These are phyloP conservation scores for Lojkania enalia DNA, from an alignment of 2,329 filamentous ascomycete species.

Conservation along the genomic window DNA sequence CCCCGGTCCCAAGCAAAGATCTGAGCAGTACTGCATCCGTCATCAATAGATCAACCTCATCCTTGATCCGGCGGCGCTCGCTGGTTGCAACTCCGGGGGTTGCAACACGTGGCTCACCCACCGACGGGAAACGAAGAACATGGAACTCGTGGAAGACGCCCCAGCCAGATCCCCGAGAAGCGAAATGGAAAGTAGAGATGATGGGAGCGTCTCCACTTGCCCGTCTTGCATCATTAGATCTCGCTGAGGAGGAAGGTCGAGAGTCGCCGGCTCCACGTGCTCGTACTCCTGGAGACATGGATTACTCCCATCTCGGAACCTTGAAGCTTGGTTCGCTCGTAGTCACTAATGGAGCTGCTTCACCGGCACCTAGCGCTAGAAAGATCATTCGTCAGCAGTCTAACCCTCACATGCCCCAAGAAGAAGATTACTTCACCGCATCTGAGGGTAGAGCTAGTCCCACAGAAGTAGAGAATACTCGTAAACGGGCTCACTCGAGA, in stretches of 20 bases:
- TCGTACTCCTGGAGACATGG: slow-evolving; percentile 48
- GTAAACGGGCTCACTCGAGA: slow-evolving; percentile 24
- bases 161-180: slow-evolving; percentile 26
- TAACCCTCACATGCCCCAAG: slow-evolving; percentile 10
- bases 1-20: slow-evolving; percentile 18
- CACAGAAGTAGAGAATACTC: slow-evolving; percentile 21
- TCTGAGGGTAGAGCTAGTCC: slow-evolving; percentile 23
- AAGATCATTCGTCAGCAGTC: slow-evolving; percentile 15
- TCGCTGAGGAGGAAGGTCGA: slow-evolving; percentile 28
- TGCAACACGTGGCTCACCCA: slow-evolving; percentile 38
- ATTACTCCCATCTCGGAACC: slow-evolving; percentile 47
- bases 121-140: slow-evolving; percentile 36
- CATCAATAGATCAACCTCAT: slow-evolving; percentile 29
- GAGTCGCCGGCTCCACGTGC: slow-evolving; percentile 29
- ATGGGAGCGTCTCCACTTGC: slow-evolving; percentile 26
- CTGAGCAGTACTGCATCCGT: slow-evolving; percentile 26
- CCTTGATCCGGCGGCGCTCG: slow-evolving; percentile 45
- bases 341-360: slow-evolving; percentile 53
- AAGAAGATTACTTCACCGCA: slow-evolving; percentile 37
- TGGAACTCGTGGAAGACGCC: slow-evolving; percentile 39
- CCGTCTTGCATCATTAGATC: slow-evolving; percentile 23
- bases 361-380: slow-evolving; percentile 47
- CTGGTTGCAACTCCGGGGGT: slow-evolving; percentile 45
- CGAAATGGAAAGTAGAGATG: slow-evolving; percentile 37
- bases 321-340: slow-evolving; percentile 49